These are phyloP conservation scores for Periglandula ipomoeae DNA, from an alignment of 2,329 filamentous ascomycete species.

Conservation along the genomic window DNA sequence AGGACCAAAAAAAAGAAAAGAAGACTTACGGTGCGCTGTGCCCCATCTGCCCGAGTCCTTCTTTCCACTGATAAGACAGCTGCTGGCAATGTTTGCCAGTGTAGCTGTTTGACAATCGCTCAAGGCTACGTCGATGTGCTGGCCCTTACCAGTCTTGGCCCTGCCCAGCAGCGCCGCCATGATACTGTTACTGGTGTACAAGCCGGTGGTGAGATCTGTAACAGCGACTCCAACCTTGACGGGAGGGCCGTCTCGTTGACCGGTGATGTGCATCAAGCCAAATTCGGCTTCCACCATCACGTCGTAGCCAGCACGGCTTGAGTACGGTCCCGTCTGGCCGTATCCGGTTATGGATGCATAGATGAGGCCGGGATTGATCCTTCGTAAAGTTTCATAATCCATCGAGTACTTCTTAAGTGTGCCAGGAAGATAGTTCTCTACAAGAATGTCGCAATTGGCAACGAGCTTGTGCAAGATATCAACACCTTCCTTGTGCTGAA, in stretches of 20 bases:
- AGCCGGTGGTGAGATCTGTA: constrained; percentile 86
- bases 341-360: constrained; percentile 97
- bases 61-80: constrained; percentile 77
- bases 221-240: constrained; percentile 98
- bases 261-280: constrained; percentile 97
- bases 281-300: constrained; percentile 99
- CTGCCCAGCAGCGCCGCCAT: constrained; percentile 85
- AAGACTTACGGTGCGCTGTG: constrained; percentile 75
- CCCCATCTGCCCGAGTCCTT: constrained; percentile 89
- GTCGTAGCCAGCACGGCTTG: constrained; percentile 84
- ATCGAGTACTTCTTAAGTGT: constrained; percentile 82
- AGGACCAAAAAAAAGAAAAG: not conserved
- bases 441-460: constrained; percentile 79
- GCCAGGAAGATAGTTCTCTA: constrained; percentile 94
- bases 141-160: constrained; percentile 65
- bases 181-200: constrained; percentile 92
- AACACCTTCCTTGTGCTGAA: constrained; percentile 75
- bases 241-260: constrained; percentile 74
- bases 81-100: constrained; percentile 90
- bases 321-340: constrained; percentile 88
- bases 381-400: constrained; percentile 72
- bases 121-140: constrained; percentile 85
- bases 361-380: constrained; percentile 78
- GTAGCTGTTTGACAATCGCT: constrained; percentile 95
- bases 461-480: constrained; percentile 80